A percentile compares a stretch with the other conserved stretches of the same genome.
These are phyloP conservation scores for Hippophae gyantsensis DNA, from an alignment of 306 rosid species.

Conservation along the genomic window DNA sequence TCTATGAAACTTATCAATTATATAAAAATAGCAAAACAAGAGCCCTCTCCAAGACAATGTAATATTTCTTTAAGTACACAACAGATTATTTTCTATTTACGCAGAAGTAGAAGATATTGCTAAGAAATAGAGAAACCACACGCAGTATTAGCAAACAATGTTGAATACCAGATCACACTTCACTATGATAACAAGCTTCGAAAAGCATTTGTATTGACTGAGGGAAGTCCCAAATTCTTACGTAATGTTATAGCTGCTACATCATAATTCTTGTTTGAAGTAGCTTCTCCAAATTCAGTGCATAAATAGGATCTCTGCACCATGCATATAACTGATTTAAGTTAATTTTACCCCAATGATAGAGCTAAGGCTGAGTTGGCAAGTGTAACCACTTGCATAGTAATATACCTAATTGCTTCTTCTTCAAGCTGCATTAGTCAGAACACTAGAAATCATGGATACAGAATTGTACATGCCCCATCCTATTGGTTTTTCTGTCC, in stretches of 20 bases:
- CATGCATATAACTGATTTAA: slow-evolving; percentile 15
- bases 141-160: neutral
- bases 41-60: too few relatives aligned
- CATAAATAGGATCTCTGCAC: slow-evolving; percentile 48
- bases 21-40: too few relatives aligned
- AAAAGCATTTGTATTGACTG: slow-evolving; percentile 61
- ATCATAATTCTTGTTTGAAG: slow-evolving; percentile 65
- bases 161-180: slow-evolving; percentile 77
- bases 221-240: slow-evolving; percentile 69
- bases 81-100: too few relatives aligned
- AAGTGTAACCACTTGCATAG: neutral
- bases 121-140: neutral
- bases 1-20: too few relatives aligned
- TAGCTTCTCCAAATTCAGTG: slow-evolving; percentile 64
- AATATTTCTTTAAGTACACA: too few relatives aligned
- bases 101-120: neutral
- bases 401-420: slow-evolving; percentile 56
- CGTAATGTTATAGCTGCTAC: slow-evolving; percentile 54
- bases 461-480: slow-evolving; percentile 92
- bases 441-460: slow-evolving; percentile 87
- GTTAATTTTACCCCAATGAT: slow-evolving; percentile 5
- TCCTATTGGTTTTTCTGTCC: slow-evolving; percentile 70
- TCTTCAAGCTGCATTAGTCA: slow-evolving; percentile 86
- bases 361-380: slow-evolving; percentile 6
- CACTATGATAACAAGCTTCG: slow-evolving; percentile 83